phyloP scores from a whole-genome alignment of 2,329 filamentous ascomycete species.

The Colletotrichum phormii region DNA sequence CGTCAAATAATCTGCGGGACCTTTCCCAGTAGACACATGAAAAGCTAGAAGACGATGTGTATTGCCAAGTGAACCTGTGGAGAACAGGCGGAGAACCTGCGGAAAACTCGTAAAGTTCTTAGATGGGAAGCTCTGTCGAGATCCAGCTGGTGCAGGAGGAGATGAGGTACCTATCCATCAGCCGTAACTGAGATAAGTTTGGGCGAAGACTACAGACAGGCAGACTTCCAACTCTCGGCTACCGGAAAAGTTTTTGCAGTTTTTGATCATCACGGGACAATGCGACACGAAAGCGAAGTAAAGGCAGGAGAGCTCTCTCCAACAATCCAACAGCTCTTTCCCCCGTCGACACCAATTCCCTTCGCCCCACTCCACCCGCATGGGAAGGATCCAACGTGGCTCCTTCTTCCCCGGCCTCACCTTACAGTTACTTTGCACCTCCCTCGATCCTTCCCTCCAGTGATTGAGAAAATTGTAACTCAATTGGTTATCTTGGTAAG shows the following conservation, averaged over 20 bases:
- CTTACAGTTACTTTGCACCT: neutral
- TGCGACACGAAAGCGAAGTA: neutral
- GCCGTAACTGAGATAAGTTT: no score
- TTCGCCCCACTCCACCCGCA: neutral
- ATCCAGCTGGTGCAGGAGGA: neutral
- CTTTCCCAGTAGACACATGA: no score
- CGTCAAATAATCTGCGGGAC: no score
- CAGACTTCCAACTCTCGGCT: neutral
- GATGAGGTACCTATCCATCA: neutral
- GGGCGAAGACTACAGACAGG: no score
- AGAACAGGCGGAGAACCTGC: neutral
- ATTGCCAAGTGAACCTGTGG: neutral
- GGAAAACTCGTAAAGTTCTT: neutral
- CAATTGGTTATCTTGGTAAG: neutral
- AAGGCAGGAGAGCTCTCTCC: neutral
- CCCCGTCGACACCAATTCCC: neutral
- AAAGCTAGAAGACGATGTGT: no score
- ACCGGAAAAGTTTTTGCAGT: neutral
- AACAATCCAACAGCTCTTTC: neutral
- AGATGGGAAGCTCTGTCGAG: neutral
- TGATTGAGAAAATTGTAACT: neutral
- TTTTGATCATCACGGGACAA: slow-evolving; percentile 8
- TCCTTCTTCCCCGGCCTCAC: neutral
- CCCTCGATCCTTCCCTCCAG: neutral
- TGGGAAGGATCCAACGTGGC: neutral